phyloP scores from a whole-genome alignment of 139 green algal species.

The Chlamydomonas urium region DNA sequence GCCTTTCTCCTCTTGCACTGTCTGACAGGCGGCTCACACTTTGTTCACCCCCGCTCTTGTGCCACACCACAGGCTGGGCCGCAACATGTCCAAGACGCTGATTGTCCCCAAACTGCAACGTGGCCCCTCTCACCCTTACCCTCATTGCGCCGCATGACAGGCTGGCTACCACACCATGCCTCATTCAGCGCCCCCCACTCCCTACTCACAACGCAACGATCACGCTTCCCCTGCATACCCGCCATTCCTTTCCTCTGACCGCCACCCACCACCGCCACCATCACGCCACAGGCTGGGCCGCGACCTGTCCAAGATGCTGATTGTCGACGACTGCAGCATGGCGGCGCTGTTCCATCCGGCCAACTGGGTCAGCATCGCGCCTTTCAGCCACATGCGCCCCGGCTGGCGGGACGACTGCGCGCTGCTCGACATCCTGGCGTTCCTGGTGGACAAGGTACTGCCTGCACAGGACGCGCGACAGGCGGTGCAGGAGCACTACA shows the following conservation, averaged over 20 bases:
- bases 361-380: constrained; percentile 20
- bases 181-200: no score
- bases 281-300: constrained; percentile 61
- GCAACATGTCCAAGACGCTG: constrained; percentile 56
- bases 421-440: constrained; percentile 30
- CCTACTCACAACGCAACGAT: no score
- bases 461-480: not conserved
- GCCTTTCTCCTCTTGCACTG: no score
- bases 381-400: constrained; percentile 14
- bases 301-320: constrained; percentile 55
- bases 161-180: no score
- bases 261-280: no score
- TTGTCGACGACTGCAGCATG: constrained; percentile 38
- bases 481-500: constrained; percentile 2
- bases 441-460: constrained; percentile 35
- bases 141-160: no score
- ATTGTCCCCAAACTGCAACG: constrained; percentile 42
- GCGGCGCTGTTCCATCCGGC: not conserved
- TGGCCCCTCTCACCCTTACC: no score
- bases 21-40: no score
- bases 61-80: constrained; percentile 58
- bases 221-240: no score
- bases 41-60: no score
- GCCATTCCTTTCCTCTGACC: no score
- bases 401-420: constrained; percentile 23